A percentile compares a stretch with the other conserved stretches of the same genome.
These are phyloP conservation scores for Triticum monococcum DNA, from an alignment of 176 grass and related monocot genomes.

Conservation along the genomic window DNA sequence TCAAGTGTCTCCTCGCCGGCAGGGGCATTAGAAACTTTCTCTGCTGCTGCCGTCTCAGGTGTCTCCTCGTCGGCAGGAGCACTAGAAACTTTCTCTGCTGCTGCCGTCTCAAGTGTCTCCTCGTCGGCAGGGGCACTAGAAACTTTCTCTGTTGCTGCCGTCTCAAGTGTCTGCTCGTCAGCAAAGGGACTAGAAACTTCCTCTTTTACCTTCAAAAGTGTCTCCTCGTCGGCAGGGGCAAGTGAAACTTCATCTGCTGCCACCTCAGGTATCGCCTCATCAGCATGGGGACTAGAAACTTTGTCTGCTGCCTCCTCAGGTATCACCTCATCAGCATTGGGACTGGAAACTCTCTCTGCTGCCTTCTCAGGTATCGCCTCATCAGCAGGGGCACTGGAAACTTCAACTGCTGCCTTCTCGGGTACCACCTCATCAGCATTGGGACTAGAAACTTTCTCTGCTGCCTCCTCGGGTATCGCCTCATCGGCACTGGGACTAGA, in stretches of 20 bases:
- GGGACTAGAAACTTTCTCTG: neutral
- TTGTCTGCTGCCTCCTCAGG: neutral
- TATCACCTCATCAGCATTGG: too few relatives aligned
- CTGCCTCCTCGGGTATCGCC: slow-evolving; percentile 25
- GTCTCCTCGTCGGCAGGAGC: neutral
- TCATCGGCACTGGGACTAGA: slow-evolving; percentile 12
- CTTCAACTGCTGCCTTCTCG: neutral
- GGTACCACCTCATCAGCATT: neutral
- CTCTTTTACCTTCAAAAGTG: slow-evolving; percentile 12
- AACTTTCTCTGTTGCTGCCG: neutral
- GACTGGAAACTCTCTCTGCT: too few relatives aligned
- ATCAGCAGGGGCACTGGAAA: neutral
- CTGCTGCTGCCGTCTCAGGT: too few relatives aligned
- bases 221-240: slow-evolving; percentile 9
- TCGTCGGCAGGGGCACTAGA: neutral
- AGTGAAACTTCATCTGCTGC: neutral
- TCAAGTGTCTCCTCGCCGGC: neutral
- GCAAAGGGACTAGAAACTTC: neutral
- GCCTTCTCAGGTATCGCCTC: slow-evolving; percentile 24
- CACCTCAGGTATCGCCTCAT: too few relatives aligned
- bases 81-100: too few relatives aligned
- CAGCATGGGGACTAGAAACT: too few relatives aligned
- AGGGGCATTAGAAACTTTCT: slow-evolving; percentile 6
- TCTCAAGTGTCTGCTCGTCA: neutral
- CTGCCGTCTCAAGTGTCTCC: too few relatives aligned